Evolutionary conservation across 129 eudicot species (phyloP), one percentile per base, ranked within the genome.

Genomic region (Centaurea solstitialis): DNA sequence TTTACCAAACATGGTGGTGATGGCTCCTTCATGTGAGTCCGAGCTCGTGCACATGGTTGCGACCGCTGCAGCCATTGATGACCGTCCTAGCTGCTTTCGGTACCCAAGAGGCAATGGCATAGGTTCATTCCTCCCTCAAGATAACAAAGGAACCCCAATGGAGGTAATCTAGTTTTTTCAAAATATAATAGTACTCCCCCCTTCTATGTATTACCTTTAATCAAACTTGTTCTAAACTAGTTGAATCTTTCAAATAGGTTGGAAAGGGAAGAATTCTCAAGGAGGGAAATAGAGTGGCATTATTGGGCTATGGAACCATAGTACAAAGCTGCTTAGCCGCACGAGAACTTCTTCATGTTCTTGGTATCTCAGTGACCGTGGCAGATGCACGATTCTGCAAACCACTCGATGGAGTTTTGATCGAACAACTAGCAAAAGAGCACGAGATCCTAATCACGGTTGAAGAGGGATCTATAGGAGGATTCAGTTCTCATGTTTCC

Each of bases 381-480:
- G 94, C 89, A 1, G 90, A 90, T 71, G 94, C 94, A 1, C 78
- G 94, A 68, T 88, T 90, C 18, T 90, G 92, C 85, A 90, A 90
- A 86, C 94, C 94, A 0, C 89, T 90, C 9, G 92, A 88, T 72
- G 94, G 90, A 43, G 73, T 86, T 50, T 71, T 90, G 81, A 86
- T 90, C 18, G 75, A 68, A 74, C 65, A 77, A 66, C 72, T 90
- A 71, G 94, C 78, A 45, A 83, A 82, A 24, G 92, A 90, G 24
- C 92, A 90, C 22, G 95, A 90, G 82, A 69, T 88, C 38, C 85
- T 90, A 4, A 68, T 90, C 77, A 90, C 95, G 7, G 71, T 86
- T 1, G 95, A 90, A 74, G 95, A 90, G 83, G 95, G 90, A 72
- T 86, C 95, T 57, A 84, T 90, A 18, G 94, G 94, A 76, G 94